Evolutionary conservation across 345 rosid genomes (phyloP), one percentile per base, ranked within the genome.

Genomic region (Eucalyptus cloeziana): DNA sequence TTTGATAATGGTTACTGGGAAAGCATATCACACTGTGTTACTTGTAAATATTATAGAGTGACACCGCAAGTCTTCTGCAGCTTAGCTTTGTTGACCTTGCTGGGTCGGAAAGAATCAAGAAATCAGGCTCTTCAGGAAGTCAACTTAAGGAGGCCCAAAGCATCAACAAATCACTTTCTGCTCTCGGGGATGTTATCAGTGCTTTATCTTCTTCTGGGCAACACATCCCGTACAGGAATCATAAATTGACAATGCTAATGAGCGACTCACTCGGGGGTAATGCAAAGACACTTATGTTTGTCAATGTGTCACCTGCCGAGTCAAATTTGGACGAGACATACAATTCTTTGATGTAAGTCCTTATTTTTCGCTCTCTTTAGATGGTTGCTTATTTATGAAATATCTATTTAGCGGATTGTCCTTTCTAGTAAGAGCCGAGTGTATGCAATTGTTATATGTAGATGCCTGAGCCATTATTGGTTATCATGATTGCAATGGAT

Each of bases 81-180:
- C 86, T 97, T 90, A 97, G 99, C 91, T 97, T 97, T 93, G 99
- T 96, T 79, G 99, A 97, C 89, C 99, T 97, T 90, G 99, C 99
- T 81, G 99, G 99, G 88, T 98, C 99, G 2, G 99, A 98, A 92
- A 95, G 99, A 89, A 92, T 97, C 27, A 97, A 97, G 90, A 97
- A 97, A 89, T 97, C 99, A 3, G 98, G 99, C n/a, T 97, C 99
- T 43, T 89, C 96, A 7, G 99, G 98, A 62, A 90, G 88, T 88
- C 97, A 95, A 91, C 98, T 97, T 22, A 98, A 98, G 89, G 99
- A 98, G 93, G 99, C 99, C 86, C 99, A 96, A 91, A 98, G 99
- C 85, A 97, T 97, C 89, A 98, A 98, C 89, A 98, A 97, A 89
- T 98, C 99, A 43, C 98, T 98, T 76, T 97, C 99, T 49, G 99